Evolutionary conservation across 2,329 filamentous ascomycete genomes (phyloP), one percentile per base, ranked within the genome.

Genomic region (Claviceps quebecensis): DNA sequence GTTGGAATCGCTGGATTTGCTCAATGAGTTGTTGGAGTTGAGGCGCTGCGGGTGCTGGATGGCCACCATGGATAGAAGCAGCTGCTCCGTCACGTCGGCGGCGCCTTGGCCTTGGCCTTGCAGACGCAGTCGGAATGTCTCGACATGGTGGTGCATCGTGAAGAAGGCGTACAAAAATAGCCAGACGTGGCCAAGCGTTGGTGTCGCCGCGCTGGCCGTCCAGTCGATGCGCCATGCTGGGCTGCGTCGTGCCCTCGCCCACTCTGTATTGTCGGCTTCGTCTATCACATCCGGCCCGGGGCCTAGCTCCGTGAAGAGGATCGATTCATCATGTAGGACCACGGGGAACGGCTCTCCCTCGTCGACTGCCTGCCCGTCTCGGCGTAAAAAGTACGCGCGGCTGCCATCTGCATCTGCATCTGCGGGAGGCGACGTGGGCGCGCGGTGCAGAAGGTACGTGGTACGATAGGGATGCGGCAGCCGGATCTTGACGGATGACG

Each of bases 11-110:
- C 56, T 16, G 44, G 9, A 16, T 7, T 43, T 53, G 58, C 56
- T 52, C 7, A 2, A 29, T 29, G 29, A 19, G 19, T 19, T 19
- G 19, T 19, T 19, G 19, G 26, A 29, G 44, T 57, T 55, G 47
- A 48, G 68, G 54, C 59, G 54, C 55, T 57, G 53, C 1, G 72
- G 73, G 61, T 75, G 71, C 53, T 67, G 62, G 46, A 72, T 65
- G 45, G 72, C 72, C 3, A 58, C 56, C 56, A 57, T 59, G 39
- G 56, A 60, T 2, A 73, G 50, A 38, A 61, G 56, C 39, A 62
- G 45, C 46, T 51, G 37, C 51, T 13, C 5, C 6, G 48, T 26
- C 48, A 50, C 13, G 8, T 16, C 41, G n/a, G 5, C 41, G 9
- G 17, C 17, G 8, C 19, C 48, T 8, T 5, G 9, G 8, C 19